Evolutionary conservation across 2,329 filamentous ascomycete genomes (phyloP).

Genomic region (Paramyrothecium roridum): DNA sequence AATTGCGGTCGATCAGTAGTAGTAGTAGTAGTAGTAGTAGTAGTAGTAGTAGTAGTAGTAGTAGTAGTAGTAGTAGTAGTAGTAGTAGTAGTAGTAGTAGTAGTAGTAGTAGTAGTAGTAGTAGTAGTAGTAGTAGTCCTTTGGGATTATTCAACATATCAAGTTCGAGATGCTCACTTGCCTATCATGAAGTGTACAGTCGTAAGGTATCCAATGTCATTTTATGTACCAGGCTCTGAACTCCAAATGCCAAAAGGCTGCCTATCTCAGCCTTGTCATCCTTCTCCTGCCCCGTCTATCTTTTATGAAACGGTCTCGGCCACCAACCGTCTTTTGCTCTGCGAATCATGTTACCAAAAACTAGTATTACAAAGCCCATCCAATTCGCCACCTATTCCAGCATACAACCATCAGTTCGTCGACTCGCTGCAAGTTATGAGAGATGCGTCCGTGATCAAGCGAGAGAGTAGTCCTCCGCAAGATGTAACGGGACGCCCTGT

Average conservation of each 20-base stretch:
- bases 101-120: too few species aligned
- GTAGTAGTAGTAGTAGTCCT: too few species aligned
- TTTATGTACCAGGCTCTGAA: constrained; percentile 5
- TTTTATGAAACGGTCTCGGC: constrained; percentile 8
- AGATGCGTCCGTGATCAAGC: too few species aligned
- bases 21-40: too few species aligned
- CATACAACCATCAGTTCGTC: constrained; percentile 8
- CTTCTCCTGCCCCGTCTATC: constrained; percentile 4
- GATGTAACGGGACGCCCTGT: too few species aligned
- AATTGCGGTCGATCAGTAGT: background rate
- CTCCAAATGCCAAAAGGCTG: constrained; percentile 11
- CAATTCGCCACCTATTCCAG: constrained; percentile 12
- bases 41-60: too few species aligned
- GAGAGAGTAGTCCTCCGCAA: too few species aligned
- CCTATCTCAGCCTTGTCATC: constrained; percentile 7
- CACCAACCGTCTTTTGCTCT: background rate
- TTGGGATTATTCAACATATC: too few species aligned
- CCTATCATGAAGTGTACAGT: background rate
- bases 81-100: too few species aligned
- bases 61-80: too few species aligned
- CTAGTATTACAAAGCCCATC: constrained; percentile 23
- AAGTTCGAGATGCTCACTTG: too few species aligned
- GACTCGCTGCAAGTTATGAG: too few species aligned
- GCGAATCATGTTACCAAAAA: constrained; percentile 21
- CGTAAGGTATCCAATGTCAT: constrained; percentile 3